Evolutionary conservation across 1,139 yeast species (phyloP).

Genomic region (Saccharomycopsis hybrid): DNA sequence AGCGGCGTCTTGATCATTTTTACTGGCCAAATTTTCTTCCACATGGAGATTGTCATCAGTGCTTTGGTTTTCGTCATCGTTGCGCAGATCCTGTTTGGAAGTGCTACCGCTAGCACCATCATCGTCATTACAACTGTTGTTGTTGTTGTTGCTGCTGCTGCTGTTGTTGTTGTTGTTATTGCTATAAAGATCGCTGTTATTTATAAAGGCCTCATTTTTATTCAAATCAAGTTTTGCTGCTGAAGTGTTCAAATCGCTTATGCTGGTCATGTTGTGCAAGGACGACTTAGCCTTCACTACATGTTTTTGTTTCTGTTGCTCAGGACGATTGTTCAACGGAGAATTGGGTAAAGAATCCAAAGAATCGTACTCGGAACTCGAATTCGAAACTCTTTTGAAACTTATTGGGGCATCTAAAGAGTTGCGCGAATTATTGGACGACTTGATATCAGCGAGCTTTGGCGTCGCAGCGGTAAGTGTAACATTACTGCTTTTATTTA

Average conservation of each 20-base stretch:
- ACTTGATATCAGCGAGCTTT: conserved; percentile 10
- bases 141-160: no score
- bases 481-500: conserved; percentile 9
- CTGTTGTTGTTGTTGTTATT: not conserved
- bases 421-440: conserved; percentile 3
- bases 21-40: not conserved
- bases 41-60: not conserved
- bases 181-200: not conserved
- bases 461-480: conserved; percentile 17
- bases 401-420: conserved; percentile 33
- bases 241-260: conserved; percentile 16
- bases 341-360: conserved; percentile 20
- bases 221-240: no score
- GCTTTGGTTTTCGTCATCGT: not conserved
- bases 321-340: conserved; percentile 15
- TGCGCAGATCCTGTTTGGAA: not conserved
- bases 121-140: no score
- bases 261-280: conserved; percentile 20
- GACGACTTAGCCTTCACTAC: conserved; percentile 22
- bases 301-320: conserved; percentile 7
- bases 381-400: conserved; percentile 34
- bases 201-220: not conserved
- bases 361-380: conserved; percentile 24
- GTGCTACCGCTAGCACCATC: not conserved
- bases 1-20: not conserved